Evolutionary conservation across 2,329 filamentous ascomycete genomes (phyloP), one percentile per base, ranked within the genome.

Genomic region (Penicillium sp.): DNA sequence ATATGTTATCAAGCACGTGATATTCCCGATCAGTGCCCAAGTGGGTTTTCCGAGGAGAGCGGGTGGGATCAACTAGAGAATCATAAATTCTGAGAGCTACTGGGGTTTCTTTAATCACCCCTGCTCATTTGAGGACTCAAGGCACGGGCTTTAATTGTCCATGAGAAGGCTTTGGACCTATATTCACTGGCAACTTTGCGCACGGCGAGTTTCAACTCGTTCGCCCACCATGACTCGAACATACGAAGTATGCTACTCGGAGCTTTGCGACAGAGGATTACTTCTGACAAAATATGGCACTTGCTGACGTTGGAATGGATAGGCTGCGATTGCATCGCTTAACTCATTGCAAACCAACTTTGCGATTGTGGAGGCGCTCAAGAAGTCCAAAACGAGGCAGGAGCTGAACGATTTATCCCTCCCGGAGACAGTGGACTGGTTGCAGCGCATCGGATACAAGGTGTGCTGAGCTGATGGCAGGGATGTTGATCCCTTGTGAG

Each of bases 341-440:
- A 88, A 91, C 65, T 84, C 85, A 48, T 81, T 96, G 53, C 89
- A 93, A 68, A 88, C 89, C 54, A 96, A 96, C 73, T 88, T 87
- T 66, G 83, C 87, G 39, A 80, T 90, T 57, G 84, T 97, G 19
- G 87, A 96, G 71, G 86, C 88, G 50, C 87, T 94, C 50, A 83
- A 86, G 53, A 90, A 90, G 47, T 64, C 67, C 10, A 65, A 54
- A 71, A 88, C 88, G 19, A 89, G 91, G 21, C 79, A 86, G 60
- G 83, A 81, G 29, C 86, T 90, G 76, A 95, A 96, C 69, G 81
- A 87, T 47, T 81, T 80, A 53, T 89, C 92, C 7, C 86, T 95
- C 49, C 89, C 90, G 0, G 91, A 96, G 72, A 93, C 94, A 83
- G 78, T 87, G 29, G 83, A 86, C 65, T 96, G 90, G 89, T 85